These are phyloP conservation scores for Hansenula lynferdii DNA, from an alignment of 1,139 yeast species.

Conservation along the genomic window DNA sequence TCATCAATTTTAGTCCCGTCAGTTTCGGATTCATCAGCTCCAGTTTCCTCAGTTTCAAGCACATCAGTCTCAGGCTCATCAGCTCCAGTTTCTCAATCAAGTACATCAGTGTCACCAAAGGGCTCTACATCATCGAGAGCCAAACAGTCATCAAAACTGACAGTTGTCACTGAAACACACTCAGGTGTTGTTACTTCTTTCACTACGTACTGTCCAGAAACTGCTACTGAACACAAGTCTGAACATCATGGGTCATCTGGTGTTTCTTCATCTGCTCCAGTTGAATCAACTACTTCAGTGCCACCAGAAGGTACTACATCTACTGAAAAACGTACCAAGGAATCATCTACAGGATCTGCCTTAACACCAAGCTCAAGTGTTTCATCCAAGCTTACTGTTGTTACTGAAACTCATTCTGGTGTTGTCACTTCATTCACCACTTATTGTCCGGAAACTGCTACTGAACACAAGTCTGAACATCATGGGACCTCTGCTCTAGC, in stretches of 20 bases:
- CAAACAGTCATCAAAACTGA: neutral
- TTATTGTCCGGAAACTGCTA: constrained; percentile 25
- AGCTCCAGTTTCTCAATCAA: neutral
- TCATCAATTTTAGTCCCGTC: constrained; percentile 1
- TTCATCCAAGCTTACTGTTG: neutral
- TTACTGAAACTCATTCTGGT: constrained; percentile 16
- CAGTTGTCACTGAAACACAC: constrained; percentile 33
- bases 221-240: constrained; percentile 6
- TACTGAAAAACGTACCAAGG: constrained; percentile 3
- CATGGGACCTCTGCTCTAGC: neutral
- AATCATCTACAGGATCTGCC: neutral
- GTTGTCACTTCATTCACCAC: constrained; percentile 26
- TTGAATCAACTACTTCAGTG: constrained; percentile 6
- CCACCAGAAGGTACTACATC: constrained; percentile 2
- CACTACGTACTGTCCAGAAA: constrained; percentile 28
- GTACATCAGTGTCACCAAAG: neutral
- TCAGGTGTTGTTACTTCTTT: constrained; percentile 33
- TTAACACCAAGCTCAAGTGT: constrained; percentile 4
- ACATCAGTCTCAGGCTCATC: neutral
- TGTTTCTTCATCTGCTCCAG: neutral
- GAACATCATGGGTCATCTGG: neutral
- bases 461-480: neutral
- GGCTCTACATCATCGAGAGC: neutral
- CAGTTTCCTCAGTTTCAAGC: neutral
- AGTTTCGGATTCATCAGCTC: neutral